Percentiles rank a stretch among this genome's conserved stretches.
Evolutionary conservation across 2,329 filamentous ascomycete species (phyloP).

Genomic region (Dactylonectria macrodidyma): DNA sequence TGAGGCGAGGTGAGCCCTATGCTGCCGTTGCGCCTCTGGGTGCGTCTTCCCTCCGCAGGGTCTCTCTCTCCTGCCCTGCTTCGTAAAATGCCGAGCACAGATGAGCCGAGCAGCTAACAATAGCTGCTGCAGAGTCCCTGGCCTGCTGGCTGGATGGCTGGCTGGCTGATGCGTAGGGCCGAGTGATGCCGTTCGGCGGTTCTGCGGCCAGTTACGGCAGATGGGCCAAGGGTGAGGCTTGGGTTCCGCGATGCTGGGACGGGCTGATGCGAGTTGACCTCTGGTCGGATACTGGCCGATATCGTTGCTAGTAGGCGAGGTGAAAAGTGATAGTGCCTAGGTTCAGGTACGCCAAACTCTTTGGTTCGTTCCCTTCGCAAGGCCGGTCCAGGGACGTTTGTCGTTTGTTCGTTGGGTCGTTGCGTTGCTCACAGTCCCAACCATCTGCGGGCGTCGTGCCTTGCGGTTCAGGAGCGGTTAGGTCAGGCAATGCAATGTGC

Average conservation of each 20-base stretch:
- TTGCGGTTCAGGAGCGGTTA: not conserved
- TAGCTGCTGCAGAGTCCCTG: not conserved
- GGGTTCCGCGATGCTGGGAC: conserved; percentile 2
- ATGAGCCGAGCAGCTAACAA: not conserved
- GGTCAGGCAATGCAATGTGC: not conserved
- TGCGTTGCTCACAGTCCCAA: not conserved
- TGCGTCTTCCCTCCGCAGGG: not conserved
- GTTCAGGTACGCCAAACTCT: not conserved
- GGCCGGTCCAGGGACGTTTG: not conserved
- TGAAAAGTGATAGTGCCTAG: not conserved
- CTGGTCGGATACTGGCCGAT: not conserved
- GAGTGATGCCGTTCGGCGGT: conserved; percentile 10
- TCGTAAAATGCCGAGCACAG: not conserved
- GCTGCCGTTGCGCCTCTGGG: not conserved
- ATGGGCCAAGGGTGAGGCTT: not conserved
- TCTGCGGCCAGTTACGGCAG: conserved; percentile 10
- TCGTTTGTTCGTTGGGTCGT: conserved; percentile 4
- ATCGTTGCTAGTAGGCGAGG: not conserved
- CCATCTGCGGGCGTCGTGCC: conserved; percentile 8
- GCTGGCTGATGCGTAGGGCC: not conserved
- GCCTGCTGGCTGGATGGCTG: not conserved
- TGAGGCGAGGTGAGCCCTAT: too few relatives aligned
- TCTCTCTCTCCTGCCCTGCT: not conserved
- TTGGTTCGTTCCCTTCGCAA: not conserved
- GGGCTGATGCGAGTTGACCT: conserved; percentile 4